A percentile compares a stretch with the other conserved stretches of the same genome.
phyloP scores from a whole-genome alignment of 257 asterid species.

The Fraxinus excelsior region DNA sequence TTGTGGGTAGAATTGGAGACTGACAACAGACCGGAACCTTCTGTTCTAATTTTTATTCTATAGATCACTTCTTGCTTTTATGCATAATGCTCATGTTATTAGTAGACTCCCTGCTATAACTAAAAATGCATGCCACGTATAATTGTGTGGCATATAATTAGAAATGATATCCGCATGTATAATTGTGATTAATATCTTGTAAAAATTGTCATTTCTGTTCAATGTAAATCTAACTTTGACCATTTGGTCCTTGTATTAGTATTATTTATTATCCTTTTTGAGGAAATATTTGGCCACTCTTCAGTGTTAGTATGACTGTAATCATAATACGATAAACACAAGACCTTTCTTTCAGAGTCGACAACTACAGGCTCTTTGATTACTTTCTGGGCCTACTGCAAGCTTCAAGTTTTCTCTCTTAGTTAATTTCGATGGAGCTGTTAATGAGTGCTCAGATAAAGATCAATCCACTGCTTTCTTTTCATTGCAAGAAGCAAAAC shows the following conservation, averaged over 20 bases:
- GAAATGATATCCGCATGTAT: not conserved
- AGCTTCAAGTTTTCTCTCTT: not conserved
- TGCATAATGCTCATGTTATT: not conserved
- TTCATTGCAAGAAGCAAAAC: constrained; percentile 29
- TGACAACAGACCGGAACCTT: not conserved
- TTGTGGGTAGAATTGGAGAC: not conserved
- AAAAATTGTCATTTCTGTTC: not conserved
- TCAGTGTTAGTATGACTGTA: not conserved
- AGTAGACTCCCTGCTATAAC: not conserved
- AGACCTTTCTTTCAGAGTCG: not conserved
- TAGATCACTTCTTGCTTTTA: not conserved
- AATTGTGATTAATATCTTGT: not conserved
- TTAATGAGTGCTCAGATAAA: constrained; percentile 54
- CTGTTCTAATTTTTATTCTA: not conserved
- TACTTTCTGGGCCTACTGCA: not conserved
- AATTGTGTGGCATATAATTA: not conserved
- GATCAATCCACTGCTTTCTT: constrained; percentile 41
- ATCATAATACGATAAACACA: not conserved
- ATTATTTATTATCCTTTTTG: no score
- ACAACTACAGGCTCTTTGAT: not conserved
- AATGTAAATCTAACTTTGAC: not conserved
- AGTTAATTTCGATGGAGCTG: constrained; percentile 62
- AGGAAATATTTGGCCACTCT: not conserved
- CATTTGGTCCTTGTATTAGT: not conserved
- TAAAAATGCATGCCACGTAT: not conserved